A percentile compares a stretch with the other conserved stretches of the same genome.
Conservation (phyloP, 345 rosid species). For the Eucalyptus caleyi region DNA sequence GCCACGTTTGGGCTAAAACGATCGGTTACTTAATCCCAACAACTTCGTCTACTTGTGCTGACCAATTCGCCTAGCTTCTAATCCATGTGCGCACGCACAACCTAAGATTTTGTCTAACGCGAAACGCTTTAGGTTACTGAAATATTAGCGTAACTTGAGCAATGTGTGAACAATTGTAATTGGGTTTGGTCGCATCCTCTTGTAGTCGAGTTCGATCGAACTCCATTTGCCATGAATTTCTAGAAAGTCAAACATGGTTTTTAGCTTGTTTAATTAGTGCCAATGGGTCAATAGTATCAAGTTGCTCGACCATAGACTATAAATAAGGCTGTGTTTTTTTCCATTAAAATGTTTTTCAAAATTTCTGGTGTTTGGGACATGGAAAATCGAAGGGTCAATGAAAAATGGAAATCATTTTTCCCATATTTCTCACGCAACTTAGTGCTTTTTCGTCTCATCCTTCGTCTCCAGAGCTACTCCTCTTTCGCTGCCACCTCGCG, state of each 20-base stretch:
- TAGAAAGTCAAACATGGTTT: not conserved
- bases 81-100: not conserved
- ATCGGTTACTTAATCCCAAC: constrained; percentile 70
- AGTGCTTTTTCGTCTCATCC: not conserved
- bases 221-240: not conserved
- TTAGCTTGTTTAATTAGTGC: not conserved
- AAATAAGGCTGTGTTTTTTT: not conserved
- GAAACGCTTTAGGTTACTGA: not conserved
- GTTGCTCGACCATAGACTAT: not conserved
- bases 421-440: not conserved
- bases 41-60: constrained; percentile 10
- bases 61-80: not conserved
- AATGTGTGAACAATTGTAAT: not conserved
- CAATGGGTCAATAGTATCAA: not conserved
- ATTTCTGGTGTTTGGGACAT: not conserved
- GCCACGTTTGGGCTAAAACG: constrained; percentile 10
- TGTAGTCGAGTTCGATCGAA: not conserved
- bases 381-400: not conserved
- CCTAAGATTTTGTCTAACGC: not conserved
- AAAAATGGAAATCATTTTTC: not conserved
- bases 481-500: not conserved
- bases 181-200: not conserved
- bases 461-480: not conserved
- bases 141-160: not conserved
- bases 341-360: not conserved